phyloP scores from a whole-genome alignment of 1,139 yeast genomes.

The Schizosaccharomyces versatilis region DNA sequence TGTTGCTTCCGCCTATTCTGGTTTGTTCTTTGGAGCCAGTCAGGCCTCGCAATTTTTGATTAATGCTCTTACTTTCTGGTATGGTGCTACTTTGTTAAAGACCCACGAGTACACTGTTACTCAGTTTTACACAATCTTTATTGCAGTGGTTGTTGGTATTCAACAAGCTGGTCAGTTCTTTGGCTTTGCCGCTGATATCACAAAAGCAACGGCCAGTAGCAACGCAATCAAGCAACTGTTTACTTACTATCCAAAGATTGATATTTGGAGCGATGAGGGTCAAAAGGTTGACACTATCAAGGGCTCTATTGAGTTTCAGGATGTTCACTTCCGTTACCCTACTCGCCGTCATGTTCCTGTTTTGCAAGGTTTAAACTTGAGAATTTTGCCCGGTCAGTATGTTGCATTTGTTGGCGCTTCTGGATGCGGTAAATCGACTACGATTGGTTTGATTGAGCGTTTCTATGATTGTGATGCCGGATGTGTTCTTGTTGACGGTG shows the following conservation, averaged over 20 bases:
- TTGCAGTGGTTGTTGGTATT: conserved; percentile 23
- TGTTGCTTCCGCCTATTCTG: conserved; percentile 29
- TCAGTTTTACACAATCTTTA: conserved; percentile 27
- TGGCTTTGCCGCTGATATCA: conserved; percentile 29
- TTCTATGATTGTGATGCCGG: conserved; percentile 63
- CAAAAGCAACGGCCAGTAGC: conserved; percentile 37
- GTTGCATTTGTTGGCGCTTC: conserved; percentile 90
- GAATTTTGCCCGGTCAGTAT: conserved; percentile 57
- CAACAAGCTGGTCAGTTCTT: conserved; percentile 27
- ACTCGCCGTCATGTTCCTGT: conserved; percentile 59
- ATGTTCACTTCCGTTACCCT: conserved; percentile 65
- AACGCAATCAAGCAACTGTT: conserved; percentile 28
- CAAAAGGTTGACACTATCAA: conserved; percentile 18
- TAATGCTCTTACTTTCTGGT: conserved; percentile 17
- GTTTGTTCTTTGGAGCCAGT: conserved; percentile 16
- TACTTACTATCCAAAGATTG: conserved; percentile 26
- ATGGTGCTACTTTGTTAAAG: conserved; percentile 14
- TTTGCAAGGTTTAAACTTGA: conserved; percentile 42
- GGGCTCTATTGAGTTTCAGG: conserved; percentile 32
- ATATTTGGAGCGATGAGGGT: conserved; percentile 26
- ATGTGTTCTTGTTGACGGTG: conserved; percentile 41
- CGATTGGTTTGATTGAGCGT: conserved; percentile 57
- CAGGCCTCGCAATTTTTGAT: conserved; percentile 15
- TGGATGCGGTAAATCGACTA: conserved; percentile 84
- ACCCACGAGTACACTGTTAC: conserved; percentile 12